Conservation (phyloP, 2,329 filamentous ascomycete species). For the Thelonectria olida region DNA sequence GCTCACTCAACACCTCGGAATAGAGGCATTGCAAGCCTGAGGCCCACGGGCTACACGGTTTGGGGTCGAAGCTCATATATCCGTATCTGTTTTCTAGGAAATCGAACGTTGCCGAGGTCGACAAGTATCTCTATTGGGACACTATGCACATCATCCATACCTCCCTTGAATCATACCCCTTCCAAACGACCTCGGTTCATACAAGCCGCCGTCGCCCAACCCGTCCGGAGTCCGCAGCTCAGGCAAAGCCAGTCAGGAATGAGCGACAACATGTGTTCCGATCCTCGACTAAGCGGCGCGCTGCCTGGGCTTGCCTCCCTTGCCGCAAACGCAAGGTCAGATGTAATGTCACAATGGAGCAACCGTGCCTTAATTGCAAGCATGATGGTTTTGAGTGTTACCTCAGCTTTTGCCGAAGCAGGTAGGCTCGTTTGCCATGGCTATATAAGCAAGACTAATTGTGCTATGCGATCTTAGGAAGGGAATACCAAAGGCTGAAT, state of each 20-base stretch:
- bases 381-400: not conserved
- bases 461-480: not conserved
- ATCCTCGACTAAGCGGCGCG: not conserved
- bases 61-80: not conserved
- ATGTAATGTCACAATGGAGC: not conserved
- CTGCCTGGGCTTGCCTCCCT: not conserved
- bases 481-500: not conserved
- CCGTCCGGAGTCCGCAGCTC: not conserved
- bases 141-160: not conserved
- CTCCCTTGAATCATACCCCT: not conserved
- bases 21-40: not conserved
- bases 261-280: not conserved
- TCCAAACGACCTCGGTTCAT: not conserved
- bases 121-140: not conserved
- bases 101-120: not conserved
- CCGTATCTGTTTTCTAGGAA: not conserved
- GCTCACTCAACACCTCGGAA: not conserved
- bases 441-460: not conserved
- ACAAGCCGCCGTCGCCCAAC: not conserved
- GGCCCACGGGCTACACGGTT: not conserved
- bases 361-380: not conserved
- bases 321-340: not conserved
- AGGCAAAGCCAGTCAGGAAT: not conserved
- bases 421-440: not conserved
- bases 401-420: not conserved